phyloP scores from a whole-genome alignment of 257 asterid genomes.

The Solanum bulbocastanum region DNA sequence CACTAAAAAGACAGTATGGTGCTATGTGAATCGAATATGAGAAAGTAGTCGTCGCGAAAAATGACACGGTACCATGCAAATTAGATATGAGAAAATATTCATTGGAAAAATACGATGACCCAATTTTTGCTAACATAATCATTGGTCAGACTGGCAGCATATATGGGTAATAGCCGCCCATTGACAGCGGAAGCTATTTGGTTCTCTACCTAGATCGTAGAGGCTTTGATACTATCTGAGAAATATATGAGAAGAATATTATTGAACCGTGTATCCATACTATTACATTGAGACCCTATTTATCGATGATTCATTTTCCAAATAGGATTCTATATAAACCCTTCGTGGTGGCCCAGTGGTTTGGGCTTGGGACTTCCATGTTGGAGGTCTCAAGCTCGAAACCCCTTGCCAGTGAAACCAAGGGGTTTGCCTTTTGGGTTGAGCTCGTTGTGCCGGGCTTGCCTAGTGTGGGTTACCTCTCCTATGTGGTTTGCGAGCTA shows the following conservation, averaged over 20 bases:
- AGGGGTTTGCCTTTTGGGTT: no score
- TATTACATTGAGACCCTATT: not conserved
- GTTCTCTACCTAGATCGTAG: not conserved
- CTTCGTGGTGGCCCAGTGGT: no score
- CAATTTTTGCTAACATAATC: not conserved
- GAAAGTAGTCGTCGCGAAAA: not conserved
- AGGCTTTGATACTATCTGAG: not conserved
- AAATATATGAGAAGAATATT: not conserved
- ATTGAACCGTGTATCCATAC: not conserved
- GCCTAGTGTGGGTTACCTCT: no score
- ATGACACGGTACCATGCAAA: not conserved
- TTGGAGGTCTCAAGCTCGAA: no score
- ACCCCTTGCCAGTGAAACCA: no score
- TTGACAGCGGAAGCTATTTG: not conserved
- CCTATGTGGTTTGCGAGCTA: no score
- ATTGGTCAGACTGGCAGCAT: not conserved
- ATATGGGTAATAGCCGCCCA: not conserved
- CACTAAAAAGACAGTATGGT: not conserved
- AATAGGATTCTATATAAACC: no score
- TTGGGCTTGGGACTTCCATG: no score
- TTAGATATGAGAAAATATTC: not conserved
- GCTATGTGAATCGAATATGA: not conserved
- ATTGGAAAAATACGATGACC: not conserved
- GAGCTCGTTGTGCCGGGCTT: no score
- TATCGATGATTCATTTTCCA: not conserved